Base-by-base conservation (phyloP, 257 asterid genomes). In the Jacaranda mimosifolia region DNA sequence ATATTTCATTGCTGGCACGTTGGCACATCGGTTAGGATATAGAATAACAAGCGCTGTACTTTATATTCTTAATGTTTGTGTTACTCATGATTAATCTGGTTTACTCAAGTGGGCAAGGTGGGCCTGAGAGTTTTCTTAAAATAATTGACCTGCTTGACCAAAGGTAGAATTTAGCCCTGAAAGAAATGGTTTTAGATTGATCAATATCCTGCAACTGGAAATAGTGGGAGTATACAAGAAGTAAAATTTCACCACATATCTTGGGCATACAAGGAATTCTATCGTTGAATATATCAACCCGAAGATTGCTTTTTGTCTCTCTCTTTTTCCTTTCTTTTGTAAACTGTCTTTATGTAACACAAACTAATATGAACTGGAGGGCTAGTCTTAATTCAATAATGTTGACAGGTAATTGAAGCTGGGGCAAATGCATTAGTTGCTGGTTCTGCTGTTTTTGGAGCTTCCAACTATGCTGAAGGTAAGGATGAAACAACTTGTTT, bases 361-460 rank as follows among this genome's bases (percentile, higher is more conserved):
- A 42, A 57, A 3, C 3, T 6, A 7, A 49, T 1, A 12, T 8
- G 26, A 7, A 9, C 18, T 17, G 15, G 15, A 57, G 36, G 53
- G 8, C 26, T 64, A 55, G 45, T 65, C 49, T 38, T 62, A 40
- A 71, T 51, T 51, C 39, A 63, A 19, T 73, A 45, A 45, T 55
- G 42, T 69, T 80, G 71, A 57, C 88, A 96, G 99, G 99, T 96
- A 55, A 93, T 90, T 75, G 98, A 96, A 85, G 99, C 99, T 63
- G 99, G 99, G 74, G 99, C 99, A 38, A 96, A 96, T 75, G 99
- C 99, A 26, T 64, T 96, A 80, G 99, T 96, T 76, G 99, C 99
- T 67, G 99, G 99, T 75, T 96, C 99, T 58, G 99, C 99, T 56
- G 98, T 96, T 51, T 96, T 96, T 72, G 97, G 99, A 75, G 97